phyloP scores from a whole-genome alignment of 441 rosid species.

The Syzygium syzygioides region DNA sequence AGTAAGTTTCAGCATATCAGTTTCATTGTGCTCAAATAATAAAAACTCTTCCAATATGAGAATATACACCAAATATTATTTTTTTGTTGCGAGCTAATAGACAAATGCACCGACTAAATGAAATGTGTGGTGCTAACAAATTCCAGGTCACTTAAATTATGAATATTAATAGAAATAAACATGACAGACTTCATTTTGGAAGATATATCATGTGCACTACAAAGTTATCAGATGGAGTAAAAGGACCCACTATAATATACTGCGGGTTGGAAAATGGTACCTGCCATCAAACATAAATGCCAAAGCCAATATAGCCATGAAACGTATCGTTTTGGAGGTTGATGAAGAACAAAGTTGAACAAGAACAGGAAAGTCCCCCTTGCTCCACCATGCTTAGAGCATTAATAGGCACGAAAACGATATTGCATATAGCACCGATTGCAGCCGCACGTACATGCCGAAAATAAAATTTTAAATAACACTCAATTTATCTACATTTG shows the following conservation, averaged over 20 bases:
- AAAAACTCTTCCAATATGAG: neutral
- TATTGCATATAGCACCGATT: conserved; percentile 97
- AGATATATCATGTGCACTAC: neutral
- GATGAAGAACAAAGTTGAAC: conserved; percentile 85
- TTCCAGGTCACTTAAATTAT: too few species aligned
- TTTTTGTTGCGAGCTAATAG: neutral
- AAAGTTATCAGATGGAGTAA: neutral
- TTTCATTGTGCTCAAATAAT: neutral
- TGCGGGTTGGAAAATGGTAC: conserved; percentile 22
- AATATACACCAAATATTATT: neutral
- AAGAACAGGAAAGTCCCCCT: conserved; percentile 88
- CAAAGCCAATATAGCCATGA: conserved; percentile 94
- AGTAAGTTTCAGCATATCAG: neutral
- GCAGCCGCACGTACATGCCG: conserved; percentile 99
- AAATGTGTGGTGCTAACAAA: neutral
- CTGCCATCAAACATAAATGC: conserved; percentile 97
- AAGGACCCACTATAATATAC: neutral
- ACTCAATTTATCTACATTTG: too few species aligned
- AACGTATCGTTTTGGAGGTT: conserved; percentile 89
- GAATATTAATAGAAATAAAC: neutral
- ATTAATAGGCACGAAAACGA: conserved; percentile 81
- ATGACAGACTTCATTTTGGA: neutral
- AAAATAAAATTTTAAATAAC: neutral
- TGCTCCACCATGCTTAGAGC: conserved; percentile 93
- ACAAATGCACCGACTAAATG: neutral